Percentiles rank a stretch among this genome's conserved stretches.
phyloP scores from a whole-genome alignment of 805 yeast genomes.

The Yarrowia alimentaria region DNA sequence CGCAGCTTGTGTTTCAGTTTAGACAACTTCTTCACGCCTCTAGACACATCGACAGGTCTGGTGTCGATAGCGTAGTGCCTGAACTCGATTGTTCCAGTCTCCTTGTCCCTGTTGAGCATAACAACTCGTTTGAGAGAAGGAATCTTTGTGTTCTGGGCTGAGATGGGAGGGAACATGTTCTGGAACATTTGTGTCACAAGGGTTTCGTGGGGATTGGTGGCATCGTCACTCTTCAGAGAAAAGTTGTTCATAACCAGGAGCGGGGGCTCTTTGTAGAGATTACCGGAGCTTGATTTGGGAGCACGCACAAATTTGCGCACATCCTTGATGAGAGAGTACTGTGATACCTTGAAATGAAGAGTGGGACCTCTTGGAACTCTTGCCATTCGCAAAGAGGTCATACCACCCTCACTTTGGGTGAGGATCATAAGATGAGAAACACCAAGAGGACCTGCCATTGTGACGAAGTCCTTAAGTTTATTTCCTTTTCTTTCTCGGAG shows the following conservation, averaged over 20 bases:
- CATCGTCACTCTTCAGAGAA: conserved; percentile 57
- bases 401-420: conserved; percentile 77
- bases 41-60: conserved; percentile 66
- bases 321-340: conserved; percentile 80
- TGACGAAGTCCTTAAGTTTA: conserved; percentile 86
- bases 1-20: conserved; percentile 59
- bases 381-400: conserved; percentile 76
- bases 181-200: conserved; percentile 86
- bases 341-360: conserved; percentile 70
- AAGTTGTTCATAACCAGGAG: conserved; percentile 92
- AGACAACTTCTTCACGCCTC: conserved; percentile 68
- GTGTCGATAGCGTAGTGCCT: conserved; percentile 91
- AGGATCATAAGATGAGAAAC: conserved; percentile 86
- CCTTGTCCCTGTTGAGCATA: conserved; percentile 70
- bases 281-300: conserved; percentile 65
- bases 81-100: conserved; percentile 71
- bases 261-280: conserved; percentile 76
- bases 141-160: conserved; percentile 77
- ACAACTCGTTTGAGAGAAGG: conserved; percentile 77
- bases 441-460: conserved; percentile 97
- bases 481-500: conserved; percentile 83
- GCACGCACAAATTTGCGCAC: conserved; percentile 63
- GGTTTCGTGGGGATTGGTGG: conserved; percentile 61
- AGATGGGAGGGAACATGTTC: conserved; percentile 91
- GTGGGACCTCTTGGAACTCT: conserved; percentile 95